Base-by-base conservation (phyloP, 2,329 filamentous ascomycete species). In the Aspergillus fumigatiaffinis region DNA sequence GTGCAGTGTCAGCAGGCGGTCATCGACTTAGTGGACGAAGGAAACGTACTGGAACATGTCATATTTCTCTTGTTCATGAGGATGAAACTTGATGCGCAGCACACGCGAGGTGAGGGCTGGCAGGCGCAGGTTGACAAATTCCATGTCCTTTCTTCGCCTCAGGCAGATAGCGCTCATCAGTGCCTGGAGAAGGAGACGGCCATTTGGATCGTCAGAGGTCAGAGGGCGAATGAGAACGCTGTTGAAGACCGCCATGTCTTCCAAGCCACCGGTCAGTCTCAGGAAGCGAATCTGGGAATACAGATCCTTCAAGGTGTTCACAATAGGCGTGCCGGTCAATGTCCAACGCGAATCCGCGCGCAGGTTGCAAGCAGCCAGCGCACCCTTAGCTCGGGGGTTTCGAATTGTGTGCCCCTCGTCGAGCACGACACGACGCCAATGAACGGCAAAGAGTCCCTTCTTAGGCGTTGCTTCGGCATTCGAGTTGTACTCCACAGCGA, bases 331-430 rank as follows among this genome's bases (percentile, higher is more conserved):
- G 51, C 90, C 90, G 0, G 88, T 91, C 23, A 93, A 75, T 0
- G 88, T 85, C 92, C 92, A 96, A 63, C 88, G 83, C 9, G 89
- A 91, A 52, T 85, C 81, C 1, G 91, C 88, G 50, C 83, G 77
- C 5, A 96, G 73, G 42, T 80, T 80, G 58, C 81, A 87, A 1
- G 87, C 88, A 3, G 91, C 89, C 55, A 87, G 74, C 0, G 90
- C 85, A 48, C 83, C 84, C 68, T 91, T 91, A 0, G 91, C 89
- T 52, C 82, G 83, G 3, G 87, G 84, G 59, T 95, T 95, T 14
- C 92, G 84, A 58, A 96, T 92, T 1, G 79, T 86, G 67, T 96
- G 92, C 0, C 90, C 91, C 77, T 95, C 91, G 63, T 95, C 91
- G 4, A 95, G 79, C 10, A 95, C 87, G 9, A 95, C 79, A 7